Evolutionary conservation across 2,329 filamentous ascomycete species (phyloP).

Genomic region (Diaporthe australafricana): DNA sequence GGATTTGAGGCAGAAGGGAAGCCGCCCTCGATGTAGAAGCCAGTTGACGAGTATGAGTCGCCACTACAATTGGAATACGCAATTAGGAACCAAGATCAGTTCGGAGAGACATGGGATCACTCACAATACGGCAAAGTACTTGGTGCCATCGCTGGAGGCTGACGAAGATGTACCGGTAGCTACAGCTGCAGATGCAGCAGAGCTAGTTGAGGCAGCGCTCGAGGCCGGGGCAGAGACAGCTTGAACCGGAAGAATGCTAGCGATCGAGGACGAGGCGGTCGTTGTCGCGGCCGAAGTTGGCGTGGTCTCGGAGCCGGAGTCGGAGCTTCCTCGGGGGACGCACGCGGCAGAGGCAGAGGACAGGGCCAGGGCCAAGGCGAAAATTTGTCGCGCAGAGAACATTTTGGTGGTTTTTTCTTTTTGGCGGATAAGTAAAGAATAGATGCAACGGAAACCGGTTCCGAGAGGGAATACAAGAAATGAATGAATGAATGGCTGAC

Average conservation of each 20-base stretch:
- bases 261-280: too few relatives aligned
- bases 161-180: conserved; percentile 17
- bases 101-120: not conserved
- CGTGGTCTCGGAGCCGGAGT: conserved; percentile 18
- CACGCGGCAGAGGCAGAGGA: conserved; percentile 33
- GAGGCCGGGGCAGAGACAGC: conserved; percentile 1
- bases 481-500: not conserved
- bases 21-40: conserved; percentile 37
- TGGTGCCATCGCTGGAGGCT: conserved; percentile 27
- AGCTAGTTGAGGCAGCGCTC: too few relatives aligned
- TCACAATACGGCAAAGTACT: conserved; percentile 37
- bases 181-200: conserved; percentile 6
- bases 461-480: not conserved
- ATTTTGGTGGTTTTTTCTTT: conserved; percentile 3
- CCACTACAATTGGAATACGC: not conserved
- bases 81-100: not conserved
- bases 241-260: conserved; percentile 1
- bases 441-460: conserved; percentile 27
- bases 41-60: conserved; percentile 37
- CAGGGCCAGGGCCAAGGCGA: conserved; percentile 27
- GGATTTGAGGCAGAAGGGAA: conserved; percentile 31
- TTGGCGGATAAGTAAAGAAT: not conserved
- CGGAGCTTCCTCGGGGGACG: conserved; percentile 21
- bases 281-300: not conserved
- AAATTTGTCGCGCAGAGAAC: conserved; percentile 31